Base-by-base conservation (phyloP, 331 rosid species). In the Pyrus hybrid region DNA sequence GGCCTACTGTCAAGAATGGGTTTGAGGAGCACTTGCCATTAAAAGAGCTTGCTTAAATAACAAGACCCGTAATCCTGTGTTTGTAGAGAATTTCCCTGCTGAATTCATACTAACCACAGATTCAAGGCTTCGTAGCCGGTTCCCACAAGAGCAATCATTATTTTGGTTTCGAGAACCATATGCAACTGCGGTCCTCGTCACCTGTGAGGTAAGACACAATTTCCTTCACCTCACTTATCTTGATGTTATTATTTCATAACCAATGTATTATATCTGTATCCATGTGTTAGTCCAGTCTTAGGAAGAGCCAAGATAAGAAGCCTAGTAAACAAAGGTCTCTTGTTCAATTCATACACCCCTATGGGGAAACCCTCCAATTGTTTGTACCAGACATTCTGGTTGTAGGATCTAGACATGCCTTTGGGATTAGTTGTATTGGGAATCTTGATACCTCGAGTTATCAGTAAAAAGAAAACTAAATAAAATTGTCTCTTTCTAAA, bases 111-210 rank as follows among this genome's bases (percentile, higher is more conserved):
- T 94, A 81, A 94, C 99, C 56, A 92, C 97, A 12, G 99, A 94
- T 84, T 80, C 96, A 3, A 92, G 99, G 81, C 96, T 94, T 21
- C 93, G 99, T 41, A 94, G 97, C 80, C 87, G 97, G 73, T 94
- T 88, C 77, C 99, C 97, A 9, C 95, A 87, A 78, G 97, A 94
- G 89, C 97, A 92, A 72, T 82, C 83, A 58, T 80, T 94, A 47
- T 90, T 92, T 85, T 94, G 96, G 97, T 94, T 94, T 63, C 92
- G 97, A 29, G 97, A 94, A 83, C 97, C 99, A 3, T 90, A 92
- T 77, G 96, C 96, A 47, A 92, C 96, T 74, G 73, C 93, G 33
- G 91, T 94, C 33, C 96, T 94, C 26, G 96, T 94, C 80, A 87
- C 97, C 25, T 94, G 99, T 84, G 99, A 94, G 96, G 99, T 92